Conservation (phyloP, 2,329 filamentous ascomycete species). For the Fusarium euwallaceae region DNA sequence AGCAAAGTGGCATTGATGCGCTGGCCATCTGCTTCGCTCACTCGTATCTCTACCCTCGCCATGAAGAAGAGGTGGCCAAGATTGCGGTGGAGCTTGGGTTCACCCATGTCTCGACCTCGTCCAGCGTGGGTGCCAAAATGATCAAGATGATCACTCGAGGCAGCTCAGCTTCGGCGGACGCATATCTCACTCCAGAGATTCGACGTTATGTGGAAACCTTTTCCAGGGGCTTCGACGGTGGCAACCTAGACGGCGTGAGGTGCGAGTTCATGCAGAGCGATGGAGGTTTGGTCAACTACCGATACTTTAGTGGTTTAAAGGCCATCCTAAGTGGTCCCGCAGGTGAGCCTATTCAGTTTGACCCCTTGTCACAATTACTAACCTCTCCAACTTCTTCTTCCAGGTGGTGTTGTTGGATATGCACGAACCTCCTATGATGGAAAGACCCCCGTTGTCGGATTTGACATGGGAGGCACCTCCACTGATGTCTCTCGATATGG, state of each 20-base stretch:
- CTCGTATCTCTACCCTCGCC: conserved; percentile 85
- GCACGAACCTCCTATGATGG: conserved; percentile 76
- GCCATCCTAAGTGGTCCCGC: conserved; percentile 42
- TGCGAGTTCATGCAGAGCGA: conserved; percentile 42
- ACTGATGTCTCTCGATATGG: conserved; percentile 80
- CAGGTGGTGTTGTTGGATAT: conserved; percentile 78
- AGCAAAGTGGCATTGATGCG: conserved; percentile 73
- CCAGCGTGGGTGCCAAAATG: conserved; percentile 73
- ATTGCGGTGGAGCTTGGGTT: conserved; percentile 83
- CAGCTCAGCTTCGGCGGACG: conserved; percentile 78
- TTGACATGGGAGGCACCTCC: conserved; percentile 70
- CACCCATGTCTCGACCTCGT: conserved; percentile 73
- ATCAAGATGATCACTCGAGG: conserved; percentile 75
- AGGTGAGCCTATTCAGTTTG: conserved; percentile 61
- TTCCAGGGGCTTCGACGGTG: conserved; percentile 26
- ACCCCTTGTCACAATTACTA: conserved; percentile 68
- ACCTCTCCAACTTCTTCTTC: conserved; percentile 75
- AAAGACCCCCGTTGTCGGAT: conserved; percentile 70
- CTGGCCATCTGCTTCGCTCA: conserved; percentile 83
- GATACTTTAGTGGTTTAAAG: conserved; percentile 37
- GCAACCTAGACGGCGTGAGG: conserved; percentile 21
- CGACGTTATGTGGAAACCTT: not conserved
- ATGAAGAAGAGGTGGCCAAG: conserved; percentile 80
- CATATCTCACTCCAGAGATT: conserved; percentile 72
- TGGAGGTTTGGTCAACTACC: conserved; percentile 42